Evolutionary conservation across 345 rosid species (phyloP).

Genomic region (Eucalyptus microcorys): DNA sequence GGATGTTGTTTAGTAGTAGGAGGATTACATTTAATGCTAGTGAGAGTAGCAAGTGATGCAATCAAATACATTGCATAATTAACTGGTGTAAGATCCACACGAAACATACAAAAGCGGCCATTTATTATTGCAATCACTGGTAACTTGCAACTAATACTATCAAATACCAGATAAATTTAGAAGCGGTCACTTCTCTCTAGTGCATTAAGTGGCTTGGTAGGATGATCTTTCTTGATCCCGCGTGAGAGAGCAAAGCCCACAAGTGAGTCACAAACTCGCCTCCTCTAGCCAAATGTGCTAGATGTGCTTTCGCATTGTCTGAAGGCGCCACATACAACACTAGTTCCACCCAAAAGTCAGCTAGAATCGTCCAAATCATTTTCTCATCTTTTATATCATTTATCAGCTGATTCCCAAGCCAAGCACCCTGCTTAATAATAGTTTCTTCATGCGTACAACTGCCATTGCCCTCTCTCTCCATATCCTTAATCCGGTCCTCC

Average conservation of each 20-base stretch:
- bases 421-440: not conserved
- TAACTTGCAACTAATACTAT: not conserved
- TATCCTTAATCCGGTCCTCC: not conserved
- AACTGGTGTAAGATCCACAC: not conserved
- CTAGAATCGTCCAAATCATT: not conserved
- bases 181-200: not conserved
- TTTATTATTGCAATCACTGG: not conserved
- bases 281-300: not conserved
- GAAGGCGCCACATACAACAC: not conserved
- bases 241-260: not conserved
- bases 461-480: not conserved
- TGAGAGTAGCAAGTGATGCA: not conserved
- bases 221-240: not conserved
- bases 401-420: not conserved
- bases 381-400: fast-evolving
- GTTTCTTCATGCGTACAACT: not conserved
- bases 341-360: not conserved
- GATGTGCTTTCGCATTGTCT: not conserved
- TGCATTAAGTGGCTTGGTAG: not conserved
- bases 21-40: not conserved
- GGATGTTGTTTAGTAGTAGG: too few species aligned
- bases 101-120: not conserved
- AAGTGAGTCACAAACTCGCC: not conserved
- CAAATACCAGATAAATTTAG: too few species aligned
- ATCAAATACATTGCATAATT: not conserved